These are phyloP conservation scores for Spergularia bocconei DNA, from an alignment of 148 eudicot species.

Conservation along the genomic window DNA sequence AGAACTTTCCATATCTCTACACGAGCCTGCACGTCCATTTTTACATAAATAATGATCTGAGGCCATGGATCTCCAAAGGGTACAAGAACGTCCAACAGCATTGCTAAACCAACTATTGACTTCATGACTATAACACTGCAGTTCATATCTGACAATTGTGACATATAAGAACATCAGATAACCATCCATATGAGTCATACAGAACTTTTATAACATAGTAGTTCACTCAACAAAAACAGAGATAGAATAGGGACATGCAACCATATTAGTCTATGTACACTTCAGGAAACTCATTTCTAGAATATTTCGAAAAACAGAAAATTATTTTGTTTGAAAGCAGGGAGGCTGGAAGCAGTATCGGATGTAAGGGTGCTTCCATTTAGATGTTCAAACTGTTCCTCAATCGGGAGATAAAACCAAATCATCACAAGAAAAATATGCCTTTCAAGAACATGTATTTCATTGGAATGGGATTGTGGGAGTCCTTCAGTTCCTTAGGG, in stretches of 20 bases:
- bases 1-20: slow-evolving; percentile 54
- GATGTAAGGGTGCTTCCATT: no score
- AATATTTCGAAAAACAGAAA: not conserved
- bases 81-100: slow-evolving; percentile 83
- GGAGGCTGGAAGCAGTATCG: not conserved
- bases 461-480: no score
- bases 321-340: not conserved
- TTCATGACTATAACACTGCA: slow-evolving; percentile 50
- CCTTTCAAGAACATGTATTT: no score
- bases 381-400: no score
- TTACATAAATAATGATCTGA: slow-evolving; percentile 30
- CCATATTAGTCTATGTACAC: not conserved
- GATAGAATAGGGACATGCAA: not conserved
- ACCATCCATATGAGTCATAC: not conserved
- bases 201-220: not conserved
- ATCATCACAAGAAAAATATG: no score
- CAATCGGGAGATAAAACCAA: no score
- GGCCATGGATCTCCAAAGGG: slow-evolving; percentile 59
- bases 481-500: no score
- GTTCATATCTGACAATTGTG: slow-evolving; percentile 57
- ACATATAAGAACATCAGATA: not conserved
- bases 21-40: slow-evolving; percentile 36
- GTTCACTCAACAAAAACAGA: not conserved
- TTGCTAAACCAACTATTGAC: slow-evolving; percentile 78
- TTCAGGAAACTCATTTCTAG: not conserved